Evolutionary conservation across 2,329 filamentous ascomycete genomes (phyloP).

Genomic region (Achaetomium macrosporum): DNA sequence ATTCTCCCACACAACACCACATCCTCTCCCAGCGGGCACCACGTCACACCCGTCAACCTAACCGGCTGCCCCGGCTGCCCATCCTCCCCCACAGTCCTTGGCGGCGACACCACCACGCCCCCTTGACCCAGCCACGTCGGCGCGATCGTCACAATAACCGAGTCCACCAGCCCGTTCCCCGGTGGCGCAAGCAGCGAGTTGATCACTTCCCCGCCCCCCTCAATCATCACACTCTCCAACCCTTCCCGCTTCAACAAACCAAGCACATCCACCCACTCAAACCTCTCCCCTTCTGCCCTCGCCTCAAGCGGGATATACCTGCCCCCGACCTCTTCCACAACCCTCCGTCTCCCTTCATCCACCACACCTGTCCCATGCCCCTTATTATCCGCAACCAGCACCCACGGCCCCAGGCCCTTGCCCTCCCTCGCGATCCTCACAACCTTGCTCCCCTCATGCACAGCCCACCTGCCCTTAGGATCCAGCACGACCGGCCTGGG

Average conservation of each 20-base stretch:
- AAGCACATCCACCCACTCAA: slow-evolving; percentile 62
- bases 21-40: slow-evolving; percentile 76
- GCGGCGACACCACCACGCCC: slow-evolving; percentile 72
- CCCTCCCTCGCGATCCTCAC: slow-evolving; percentile 58
- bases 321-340: slow-evolving; percentile 47
- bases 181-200: slow-evolving; percentile 66
- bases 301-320: slow-evolving; percentile 41
- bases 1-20: slow-evolving; percentile 68
- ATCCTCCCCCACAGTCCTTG: slow-evolving; percentile 44
- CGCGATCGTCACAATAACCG: slow-evolving; percentile 81
- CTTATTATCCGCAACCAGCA: slow-evolving; percentile 48
- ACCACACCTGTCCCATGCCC: slow-evolving; percentile 31
- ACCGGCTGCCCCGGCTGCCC: slow-evolving; percentile 55
- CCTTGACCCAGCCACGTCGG: slow-evolving; percentile 84
- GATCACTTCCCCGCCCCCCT: slow-evolving; percentile 78
- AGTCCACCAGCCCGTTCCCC: slow-evolving; percentile 56
- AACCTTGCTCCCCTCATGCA: slow-evolving; percentile 56
- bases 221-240: slow-evolving; percentile 79
- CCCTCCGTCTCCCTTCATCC: slow-evolving; percentile 36
- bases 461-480: slow-evolving; percentile 67
- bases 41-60: slow-evolving; percentile 60
- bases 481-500: slow-evolving; percentile 81
- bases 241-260: slow-evolving; percentile 51
- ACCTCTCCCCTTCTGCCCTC: slow-evolving; percentile 29
- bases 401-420: slow-evolving; percentile 65